A percentile compares a stretch with the other conserved stretches of the same genome.
Evolutionary conservation across 768 basidiomycete species (phyloP).

Genomic region (Leccinum aurantiacum): DNA sequence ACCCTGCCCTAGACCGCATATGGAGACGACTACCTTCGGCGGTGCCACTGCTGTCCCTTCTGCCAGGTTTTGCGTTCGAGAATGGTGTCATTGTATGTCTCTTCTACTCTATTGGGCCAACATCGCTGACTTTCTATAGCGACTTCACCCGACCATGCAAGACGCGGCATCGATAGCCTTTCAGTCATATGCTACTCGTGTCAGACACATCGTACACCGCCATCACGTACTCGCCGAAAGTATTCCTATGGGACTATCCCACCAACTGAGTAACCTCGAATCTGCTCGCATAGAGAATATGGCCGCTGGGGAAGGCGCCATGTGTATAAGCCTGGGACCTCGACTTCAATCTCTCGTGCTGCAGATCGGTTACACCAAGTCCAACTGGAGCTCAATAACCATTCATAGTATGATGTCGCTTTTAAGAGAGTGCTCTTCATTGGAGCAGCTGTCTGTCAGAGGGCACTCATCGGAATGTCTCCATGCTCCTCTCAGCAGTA

Average conservation of each 20-base stretch:
- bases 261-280: conserved; percentile 17
- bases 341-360: conserved; percentile 38
- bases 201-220: conserved; percentile 24
- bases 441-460: conserved; percentile 41
- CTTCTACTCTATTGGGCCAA: not conserved
- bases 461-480: conserved; percentile 34
- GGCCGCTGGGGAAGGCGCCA: conserved; percentile 13
- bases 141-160: conserved; percentile 6
- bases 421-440: conserved; percentile 25
- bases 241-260: conserved; percentile 3
- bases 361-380: conserved; percentile 27
- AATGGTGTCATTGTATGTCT: conserved; percentile 14
- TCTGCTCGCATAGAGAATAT: conserved; percentile 21
- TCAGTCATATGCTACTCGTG: conserved; percentile 24
- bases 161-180: conserved; percentile 9
- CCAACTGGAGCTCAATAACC: conserved; percentile 27
- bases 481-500: conserved; percentile 32
- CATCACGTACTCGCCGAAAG: conserved; percentile 17
- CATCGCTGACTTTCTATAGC: conserved; percentile 11
- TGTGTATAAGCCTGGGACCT: conserved; percentile 34
- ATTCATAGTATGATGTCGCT: conserved; percentile 21
- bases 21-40: conserved; percentile 45
- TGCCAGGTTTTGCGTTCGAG: conserved; percentile 20
- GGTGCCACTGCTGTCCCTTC: conserved; percentile 41
- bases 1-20: conserved; percentile 47